phyloP scores from a whole-genome alignment of 2,329 filamentous ascomycete genomes.

The Arthrobotrys sphaeroides region DNA sequence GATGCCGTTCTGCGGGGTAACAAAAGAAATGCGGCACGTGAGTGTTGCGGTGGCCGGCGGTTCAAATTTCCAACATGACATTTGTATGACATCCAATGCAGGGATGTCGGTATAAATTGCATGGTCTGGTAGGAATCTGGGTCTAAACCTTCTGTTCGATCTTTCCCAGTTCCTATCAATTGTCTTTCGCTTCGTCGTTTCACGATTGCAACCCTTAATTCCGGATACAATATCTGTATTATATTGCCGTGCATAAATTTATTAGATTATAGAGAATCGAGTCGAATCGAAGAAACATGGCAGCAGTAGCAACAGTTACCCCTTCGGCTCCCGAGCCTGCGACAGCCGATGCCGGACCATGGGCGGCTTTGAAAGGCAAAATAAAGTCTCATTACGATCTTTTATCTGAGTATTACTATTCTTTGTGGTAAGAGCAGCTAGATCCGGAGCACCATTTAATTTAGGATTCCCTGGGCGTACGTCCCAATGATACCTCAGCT shows the following conservation, averaged over 20 bases:
- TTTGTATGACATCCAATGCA: background rate
- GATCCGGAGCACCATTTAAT: background rate
- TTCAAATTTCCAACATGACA: background rate
- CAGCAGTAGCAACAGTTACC: slow-evolving; percentile 11
- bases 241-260: too few species aligned
- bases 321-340: background rate
- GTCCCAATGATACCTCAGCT: too few species aligned
- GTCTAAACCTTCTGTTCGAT: too few species aligned
- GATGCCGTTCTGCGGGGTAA: background rate
- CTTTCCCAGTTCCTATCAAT: too few species aligned
- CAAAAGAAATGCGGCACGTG: background rate
- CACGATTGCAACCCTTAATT: too few species aligned
- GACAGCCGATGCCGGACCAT: slow-evolving; percentile 18
- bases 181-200: too few species aligned
- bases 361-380: slow-evolving; percentile 65
- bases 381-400: slow-evolving; percentile 72
- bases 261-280: background rate
- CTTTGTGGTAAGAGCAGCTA: slow-evolving; percentile 65
- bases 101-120: background rate
- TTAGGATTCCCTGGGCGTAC: too few species aligned
- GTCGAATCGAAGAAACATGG: background rate
- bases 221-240: too few species aligned
- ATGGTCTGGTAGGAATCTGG: too few species aligned
- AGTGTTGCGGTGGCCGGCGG: background rate
- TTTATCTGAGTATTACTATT: slow-evolving; percentile 71